Percentiles rank a stretch among this genome's conserved stretches.
phyloP scores from a whole-genome alignment of 495 filamentous ascomycete genomes.

The Cercophora scortea region DNA sequence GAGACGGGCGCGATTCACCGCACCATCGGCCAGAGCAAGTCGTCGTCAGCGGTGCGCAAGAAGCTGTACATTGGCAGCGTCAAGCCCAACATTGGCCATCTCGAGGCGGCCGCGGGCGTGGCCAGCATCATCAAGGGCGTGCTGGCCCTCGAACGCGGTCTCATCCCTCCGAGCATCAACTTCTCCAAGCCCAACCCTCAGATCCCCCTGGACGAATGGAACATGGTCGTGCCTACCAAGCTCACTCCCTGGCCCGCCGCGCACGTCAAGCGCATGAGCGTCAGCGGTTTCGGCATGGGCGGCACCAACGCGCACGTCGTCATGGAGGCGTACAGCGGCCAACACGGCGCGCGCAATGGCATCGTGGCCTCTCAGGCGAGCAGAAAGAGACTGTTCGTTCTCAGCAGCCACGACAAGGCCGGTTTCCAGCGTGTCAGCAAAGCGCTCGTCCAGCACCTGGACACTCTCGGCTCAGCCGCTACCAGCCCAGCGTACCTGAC shows the following conservation, averaged over 20 bases:
- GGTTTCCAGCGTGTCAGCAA: neutral
- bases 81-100: conserved; percentile 40
- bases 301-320: conserved; percentile 48
- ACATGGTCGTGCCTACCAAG: neutral
- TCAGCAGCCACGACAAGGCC: neutral
- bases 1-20: conserved; percentile 20
- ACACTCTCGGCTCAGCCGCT: neutral
- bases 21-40: conserved; percentile 3
- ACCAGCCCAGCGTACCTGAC: neutral
- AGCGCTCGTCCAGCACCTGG: conserved; percentile 10
- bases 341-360: neutral
- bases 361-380: neutral
- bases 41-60: neutral
- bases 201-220: conserved; percentile 11
- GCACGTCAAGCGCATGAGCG: conserved; percentile 26
- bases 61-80: conserved; percentile 26
- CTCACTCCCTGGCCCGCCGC: neutral
- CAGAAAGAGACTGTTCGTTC: neutral
- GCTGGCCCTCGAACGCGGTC: conserved; percentile 25
- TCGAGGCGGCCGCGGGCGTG: conserved; percentile 28
- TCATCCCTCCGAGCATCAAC: conserved; percentile 23
- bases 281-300: conserved; percentile 51
- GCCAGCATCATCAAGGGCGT: conserved; percentile 30
- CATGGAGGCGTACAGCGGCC: conserved; percentile 23
- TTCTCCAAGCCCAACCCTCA: conserved; percentile 35